Conservation (phyloP, 495 filamentous ascomycete genomes). For the Hyaloscypha hepaticicola region DNA sequence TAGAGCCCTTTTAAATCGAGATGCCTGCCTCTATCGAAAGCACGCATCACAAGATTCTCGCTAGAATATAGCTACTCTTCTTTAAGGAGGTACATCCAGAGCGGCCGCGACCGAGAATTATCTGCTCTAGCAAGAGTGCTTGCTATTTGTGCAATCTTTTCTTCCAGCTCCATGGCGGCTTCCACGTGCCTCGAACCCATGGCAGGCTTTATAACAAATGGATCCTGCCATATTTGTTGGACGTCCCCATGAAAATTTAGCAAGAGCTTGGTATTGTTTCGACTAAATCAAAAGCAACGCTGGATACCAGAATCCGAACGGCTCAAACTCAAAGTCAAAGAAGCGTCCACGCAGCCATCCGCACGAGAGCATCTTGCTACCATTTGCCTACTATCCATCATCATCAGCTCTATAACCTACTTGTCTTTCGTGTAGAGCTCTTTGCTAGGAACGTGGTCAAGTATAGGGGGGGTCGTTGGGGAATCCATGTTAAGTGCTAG, state of each 20-base stretch:
- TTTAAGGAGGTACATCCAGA: conserved; percentile 37
- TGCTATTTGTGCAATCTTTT: conserved; percentile 39
- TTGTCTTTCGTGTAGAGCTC: conserved; percentile 5
- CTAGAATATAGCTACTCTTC: conserved; percentile 42
- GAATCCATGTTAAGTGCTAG: too few species aligned
- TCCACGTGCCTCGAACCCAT: conserved; percentile 26
- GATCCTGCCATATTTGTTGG: conserved; percentile 28
- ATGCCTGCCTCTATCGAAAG: conserved; percentile 11
- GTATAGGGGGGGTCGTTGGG: too few species aligned
- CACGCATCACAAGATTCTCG: conserved; percentile 29
- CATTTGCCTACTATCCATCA: conserved; percentile 18
- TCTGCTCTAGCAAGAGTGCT: conserved; percentile 39
- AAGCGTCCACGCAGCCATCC: conserved; percentile 18
- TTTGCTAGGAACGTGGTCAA: too few species aligned
- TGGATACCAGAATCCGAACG: conserved; percentile 12
- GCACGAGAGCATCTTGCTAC: conserved; percentile 26
- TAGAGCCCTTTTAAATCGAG: conserved; percentile 27
- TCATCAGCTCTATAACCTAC: conserved; percentile 19
- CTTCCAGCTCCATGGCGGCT: conserved; percentile 21
- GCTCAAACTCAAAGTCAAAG: conserved; percentile 18
- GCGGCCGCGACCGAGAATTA: conserved; percentile 31
- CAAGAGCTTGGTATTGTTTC: conserved; percentile 9
- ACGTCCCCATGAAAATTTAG: conserved; percentile 11
- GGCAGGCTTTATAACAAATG: conserved; percentile 25
- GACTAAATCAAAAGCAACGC: conserved; percentile 5